Percentiles rank a stretch among this genome's conserved stretches.
These are phyloP conservation scores for Suhomyces prunicola DNA, from an alignment of 805 yeast species.

Conservation along the genomic window DNA sequence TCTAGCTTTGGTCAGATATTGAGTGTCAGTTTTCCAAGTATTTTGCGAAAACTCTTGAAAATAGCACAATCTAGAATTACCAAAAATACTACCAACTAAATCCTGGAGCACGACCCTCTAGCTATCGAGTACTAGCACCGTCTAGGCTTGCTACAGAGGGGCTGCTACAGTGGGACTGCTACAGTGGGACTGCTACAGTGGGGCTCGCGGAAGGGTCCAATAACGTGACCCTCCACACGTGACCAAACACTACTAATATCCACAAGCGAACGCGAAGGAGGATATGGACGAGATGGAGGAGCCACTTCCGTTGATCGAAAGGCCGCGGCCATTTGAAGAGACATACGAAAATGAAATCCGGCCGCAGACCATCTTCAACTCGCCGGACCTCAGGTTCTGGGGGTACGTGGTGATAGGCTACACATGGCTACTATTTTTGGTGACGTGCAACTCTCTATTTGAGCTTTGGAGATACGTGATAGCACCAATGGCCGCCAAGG, in stretches of 20 bases:
- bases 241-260: neutral
- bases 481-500: slow-evolving; percentile 20
- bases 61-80: no score
- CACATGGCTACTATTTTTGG: slow-evolving; percentile 31
- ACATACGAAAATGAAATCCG: slow-evolving; percentile 6
- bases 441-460: slow-evolving; percentile 36
- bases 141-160: no score
- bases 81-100: no score
- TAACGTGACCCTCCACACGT: neutral
- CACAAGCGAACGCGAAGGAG: neutral
- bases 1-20: no score
- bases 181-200: no score
- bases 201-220: no score
- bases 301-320: slow-evolving; percentile 20
- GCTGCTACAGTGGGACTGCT: no score
- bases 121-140: no score
- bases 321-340: slow-evolving; percentile 7
- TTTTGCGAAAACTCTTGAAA: neutral
- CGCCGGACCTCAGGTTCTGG: slow-evolving; percentile 11
- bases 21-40: no score
- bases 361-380: slow-evolving; percentile 8
- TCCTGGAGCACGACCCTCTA: no score
- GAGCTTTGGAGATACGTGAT: slow-evolving; percentile 33
- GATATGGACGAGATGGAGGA: slow-evolving; percentile 7
- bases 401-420: slow-evolving; percentile 29